Percentiles rank a stretch among this genome's conserved stretches.
Evolutionary conservation across 2,329 filamentous ascomycete species (phyloP).

Genomic region (Neocucurbitaria cava): DNA sequence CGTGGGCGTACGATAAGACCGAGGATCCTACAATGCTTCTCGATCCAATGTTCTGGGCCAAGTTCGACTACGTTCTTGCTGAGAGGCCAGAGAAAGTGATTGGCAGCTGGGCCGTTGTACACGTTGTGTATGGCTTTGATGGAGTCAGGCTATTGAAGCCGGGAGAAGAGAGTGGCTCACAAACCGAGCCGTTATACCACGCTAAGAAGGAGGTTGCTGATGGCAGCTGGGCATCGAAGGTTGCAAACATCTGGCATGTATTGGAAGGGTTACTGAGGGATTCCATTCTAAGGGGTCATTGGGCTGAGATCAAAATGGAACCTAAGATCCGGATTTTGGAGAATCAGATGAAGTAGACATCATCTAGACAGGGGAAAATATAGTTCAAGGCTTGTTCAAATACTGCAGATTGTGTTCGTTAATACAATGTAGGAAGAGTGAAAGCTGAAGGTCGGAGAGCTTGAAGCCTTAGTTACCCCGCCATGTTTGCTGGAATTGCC

Average conservation of each 20-base stretch:
- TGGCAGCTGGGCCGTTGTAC: constrained; percentile 60
- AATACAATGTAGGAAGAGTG: too few species aligned
- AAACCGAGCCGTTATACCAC: constrained; percentile 19
- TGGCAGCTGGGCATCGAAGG: constrained; percentile 19
- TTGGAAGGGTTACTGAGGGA: constrained; percentile 45
- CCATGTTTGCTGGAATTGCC: constrained; percentile 15
- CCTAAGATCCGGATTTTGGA: constrained; percentile 61
- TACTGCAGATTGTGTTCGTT: not conserved
- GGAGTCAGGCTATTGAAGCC: constrained; percentile 59
- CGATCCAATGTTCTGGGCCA: constrained; percentile 62
- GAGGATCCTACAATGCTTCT: constrained; percentile 58
- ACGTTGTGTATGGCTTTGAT: constrained; percentile 59
- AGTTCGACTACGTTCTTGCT: constrained; percentile 65
- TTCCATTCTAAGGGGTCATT: constrained; percentile 57
- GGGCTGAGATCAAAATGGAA: constrained; percentile 62
- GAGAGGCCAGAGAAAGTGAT: constrained; percentile 59
- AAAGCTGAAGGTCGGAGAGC: not conserved
- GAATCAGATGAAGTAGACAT: constrained; percentile 31
- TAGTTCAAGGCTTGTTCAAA: not conserved
- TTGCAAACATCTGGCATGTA: constrained; percentile 31
- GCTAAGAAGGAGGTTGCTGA: constrained; percentile 16
- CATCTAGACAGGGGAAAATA: not conserved
- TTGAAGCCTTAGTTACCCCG: constrained; percentile 13
- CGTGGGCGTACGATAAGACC: constrained; percentile 68
- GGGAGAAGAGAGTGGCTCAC: constrained; percentile 38